Evolutionary conservation across 2,329 filamentous ascomycete species (phyloP).

Genomic region (Aspergillus puulaauensis): DNA sequence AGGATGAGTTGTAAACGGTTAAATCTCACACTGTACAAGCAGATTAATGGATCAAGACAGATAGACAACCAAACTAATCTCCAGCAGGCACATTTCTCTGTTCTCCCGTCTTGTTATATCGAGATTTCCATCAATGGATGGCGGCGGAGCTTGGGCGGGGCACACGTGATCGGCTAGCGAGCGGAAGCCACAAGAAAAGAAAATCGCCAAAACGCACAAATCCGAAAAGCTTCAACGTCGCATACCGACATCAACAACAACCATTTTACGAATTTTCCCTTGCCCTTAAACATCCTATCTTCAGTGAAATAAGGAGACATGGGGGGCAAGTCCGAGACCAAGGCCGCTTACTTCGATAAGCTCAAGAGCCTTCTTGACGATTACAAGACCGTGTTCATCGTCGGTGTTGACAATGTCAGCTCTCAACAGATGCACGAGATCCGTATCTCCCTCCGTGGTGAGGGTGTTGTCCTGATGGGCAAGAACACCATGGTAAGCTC

Average conservation of each 20-base stretch:
- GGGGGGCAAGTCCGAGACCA: slow-evolving; percentile 95
- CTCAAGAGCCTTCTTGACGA: slow-evolving; percentile 95
- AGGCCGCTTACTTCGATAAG: slow-evolving; percentile 99
- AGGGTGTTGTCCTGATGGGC: slow-evolving; percentile 97
- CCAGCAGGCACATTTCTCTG: background rate
- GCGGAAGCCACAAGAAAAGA: slow-evolving; percentile 38
- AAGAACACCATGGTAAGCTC: slow-evolving; percentile 97
- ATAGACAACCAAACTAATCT: background rate
- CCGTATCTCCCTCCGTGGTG: slow-evolving; percentile 81
- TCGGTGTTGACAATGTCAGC: slow-evolving; percentile 98
- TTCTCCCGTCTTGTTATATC: background rate
- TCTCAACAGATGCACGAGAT: slow-evolving; percentile 99
- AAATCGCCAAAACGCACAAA: slow-evolving; percentile 23
- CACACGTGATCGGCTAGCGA: slow-evolving; percentile 39
- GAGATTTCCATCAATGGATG: background rate
- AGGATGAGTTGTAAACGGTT: background rate
- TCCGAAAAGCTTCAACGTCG: slow-evolving; percentile 24
- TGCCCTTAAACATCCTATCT: slow-evolving; percentile 98
- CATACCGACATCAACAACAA: slow-evolving; percentile 25
- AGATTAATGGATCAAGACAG: background rate
- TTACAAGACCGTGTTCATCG: slow-evolving; percentile 98
- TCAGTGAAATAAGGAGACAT: slow-evolving; percentile 90
- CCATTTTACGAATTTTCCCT: slow-evolving; percentile 54
- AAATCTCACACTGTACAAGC: background rate
- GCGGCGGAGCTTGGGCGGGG: slow-evolving; percentile 9